Evolutionary conservation across 176 grass and related monocot genomes (phyloP), one percentile per base, ranked within the genome.

Genomic region (Secale cereale): DNA sequence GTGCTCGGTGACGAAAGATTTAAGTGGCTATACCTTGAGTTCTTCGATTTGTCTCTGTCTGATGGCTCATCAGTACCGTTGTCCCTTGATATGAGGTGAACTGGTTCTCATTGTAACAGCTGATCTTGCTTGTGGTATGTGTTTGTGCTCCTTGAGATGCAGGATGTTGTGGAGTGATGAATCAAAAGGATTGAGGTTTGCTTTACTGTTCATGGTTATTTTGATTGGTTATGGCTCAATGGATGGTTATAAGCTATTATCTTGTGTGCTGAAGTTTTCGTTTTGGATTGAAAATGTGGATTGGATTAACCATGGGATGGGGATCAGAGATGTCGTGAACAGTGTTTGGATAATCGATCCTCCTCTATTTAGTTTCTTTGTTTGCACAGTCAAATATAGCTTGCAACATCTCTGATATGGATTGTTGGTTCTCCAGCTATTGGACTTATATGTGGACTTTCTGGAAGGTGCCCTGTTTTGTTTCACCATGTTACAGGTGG

Each of bases 101-200:
- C 3, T 43, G 29, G 64, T 17, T 29, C 64, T 32, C 7, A 3
- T 19, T 32, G 7, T 66, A 19, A 66, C 64, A 66, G 64, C 15
- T 17, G 64, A 67, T 67, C 29, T 31, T 2, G n/a, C 3, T 62
- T 62, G 64, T 78, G 80, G 63, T 60, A 70, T 56, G 36, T 70
- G 30, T 77, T 26, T 80, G 45, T 40, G 60, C 13, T 57, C 48
- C 74, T 35, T 22, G 10, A 57, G 48, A 33, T 77, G 74, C 5
- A 57, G 33, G 65, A 79, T 8, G 40, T 71, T 71, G 40, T 62
- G 30, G 73, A 43, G n/a, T 54, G 40, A 62, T 40, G 48, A 17
- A 46, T 28, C 22, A 23, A 63, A 63, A 52, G 19, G 57, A 6
- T 80, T 10, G 77, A 83, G 80, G 86, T 78, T 88, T 78, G 74